Evolutionary conservation across 208 protist species (phyloP), one percentile per base, ranked within the genome.

Genomic region (Crithidia thermophila): DNA sequence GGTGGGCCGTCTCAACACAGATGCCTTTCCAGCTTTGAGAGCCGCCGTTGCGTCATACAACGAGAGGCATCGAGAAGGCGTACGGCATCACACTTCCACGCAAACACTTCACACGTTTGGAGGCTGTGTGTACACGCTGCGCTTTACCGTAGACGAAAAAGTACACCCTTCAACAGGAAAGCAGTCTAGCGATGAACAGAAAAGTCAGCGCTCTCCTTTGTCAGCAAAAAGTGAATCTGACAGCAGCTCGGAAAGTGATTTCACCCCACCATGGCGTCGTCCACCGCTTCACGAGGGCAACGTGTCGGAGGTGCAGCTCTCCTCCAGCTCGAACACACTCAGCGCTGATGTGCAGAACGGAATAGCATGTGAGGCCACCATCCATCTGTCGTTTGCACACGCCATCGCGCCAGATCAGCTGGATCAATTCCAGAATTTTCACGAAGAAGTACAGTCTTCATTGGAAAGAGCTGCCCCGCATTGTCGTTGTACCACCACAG

Each of bases 101-200:
- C 55, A 61, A 1, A 61, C 55, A 4, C 39, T 61, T 2, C 25
- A 49, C 25, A 61, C 55, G 0, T 61, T 61, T 27, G 39, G 39
- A 9, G 31, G 31, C 1, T 61, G 55, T 27, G 49, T 39, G 4
- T 61, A 49, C 55, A 47, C 34, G 11, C 27, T 61, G 4, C 28
- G 18, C 20, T 49, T 46, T 23, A 39, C 23, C 50, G n/a, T n/a
- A n/a, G n/a, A n/a, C n/a, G n/a, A n/a, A n/a, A n/a, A n/a, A n/a
- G n/a, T n/a, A n/a, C n/a, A n/a, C n/a, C n/a, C n/a, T n/a, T n/a
- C n/a, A n/a, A n/a, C n/a, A n/a, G n/a, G n/a, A n/a, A n/a, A n/a
- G n/a, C n/a, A n/a, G n/a, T n/a, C n/a, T n/a, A n/a, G n/a, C n/a
- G n/a, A n/a, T n/a, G n/a, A n/a, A n/a, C n/a, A n/a, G n/a, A n/a